Percentiles rank a stretch among this genome's conserved stretches.
phyloP scores from a whole-genome alignment of 2,329 filamentous ascomycete genomes.

The Xylariaceae sp. region DNA sequence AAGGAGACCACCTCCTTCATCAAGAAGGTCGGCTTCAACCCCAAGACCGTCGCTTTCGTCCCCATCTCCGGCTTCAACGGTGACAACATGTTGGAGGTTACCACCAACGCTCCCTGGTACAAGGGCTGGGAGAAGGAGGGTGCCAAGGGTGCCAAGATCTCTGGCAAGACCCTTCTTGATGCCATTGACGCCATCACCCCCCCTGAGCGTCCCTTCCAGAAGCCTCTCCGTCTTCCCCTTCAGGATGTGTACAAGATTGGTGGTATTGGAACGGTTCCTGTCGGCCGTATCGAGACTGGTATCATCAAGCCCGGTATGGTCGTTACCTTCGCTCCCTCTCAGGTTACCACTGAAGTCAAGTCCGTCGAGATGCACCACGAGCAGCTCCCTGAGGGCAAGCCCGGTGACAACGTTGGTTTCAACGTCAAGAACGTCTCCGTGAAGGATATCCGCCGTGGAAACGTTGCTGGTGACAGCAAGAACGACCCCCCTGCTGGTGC shows the following conservation, averaged over 20 bases:
- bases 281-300: constrained; percentile 99
- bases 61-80: constrained; percentile 99
- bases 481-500: constrained; percentile 89
- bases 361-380: constrained; percentile 99
- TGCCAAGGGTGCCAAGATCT: constrained; percentile 71
- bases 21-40: constrained; percentile 99
- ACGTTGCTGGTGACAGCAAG: constrained; percentile 99
- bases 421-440: constrained; percentile 99
- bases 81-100: constrained; percentile 96
- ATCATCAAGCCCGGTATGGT: constrained; percentile 87
- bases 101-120: constrained; percentile 98
- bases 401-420: constrained; percentile 99
- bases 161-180: constrained; percentile 97
- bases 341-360: constrained; percentile 99
- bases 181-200: constrained; percentile 96
- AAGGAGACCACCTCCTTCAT: constrained; percentile 99
- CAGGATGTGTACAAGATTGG: constrained; percentile 99
- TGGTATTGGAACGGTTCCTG: constrained; percentile 99
- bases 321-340: constrained; percentile 97
- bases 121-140: constrained; percentile 99
- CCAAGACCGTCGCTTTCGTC: constrained; percentile 97
- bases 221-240: constrained; percentile 99
- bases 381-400: constrained; percentile 90
- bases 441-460: constrained; percentile 99
- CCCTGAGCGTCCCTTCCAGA: constrained; percentile 91